Conservation (phyloP, 1,284 basidiomycete genomes). For the Athelia psychrophila region DNA sequence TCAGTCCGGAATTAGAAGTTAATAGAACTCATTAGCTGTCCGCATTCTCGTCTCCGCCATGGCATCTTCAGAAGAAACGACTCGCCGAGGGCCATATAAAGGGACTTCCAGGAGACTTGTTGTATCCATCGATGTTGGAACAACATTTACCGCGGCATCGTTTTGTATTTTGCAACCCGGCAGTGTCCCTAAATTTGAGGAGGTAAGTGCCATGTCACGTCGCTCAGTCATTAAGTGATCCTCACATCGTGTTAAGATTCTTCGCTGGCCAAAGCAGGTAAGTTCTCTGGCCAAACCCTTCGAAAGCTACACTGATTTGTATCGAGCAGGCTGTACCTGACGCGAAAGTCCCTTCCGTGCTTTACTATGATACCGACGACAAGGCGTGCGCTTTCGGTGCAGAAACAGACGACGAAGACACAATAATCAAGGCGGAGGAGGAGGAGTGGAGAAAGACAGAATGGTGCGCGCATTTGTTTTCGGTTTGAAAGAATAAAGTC, state of each 20-base stretch:
- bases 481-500: not conserved
- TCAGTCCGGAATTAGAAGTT: too few relatives aligned
- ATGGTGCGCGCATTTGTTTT: slow-evolving; percentile 4
- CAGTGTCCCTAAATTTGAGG: slow-evolving; percentile 9
- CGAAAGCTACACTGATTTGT: too few relatives aligned
- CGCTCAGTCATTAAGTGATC: not conserved
- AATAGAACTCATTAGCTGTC: too few relatives aligned
- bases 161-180: slow-evolving; percentile 13
- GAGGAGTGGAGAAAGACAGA: slow-evolving; percentile 3
- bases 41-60: too few relatives aligned
- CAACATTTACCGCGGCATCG: slow-evolving; percentile 20
- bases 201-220: not conserved
- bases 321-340: slow-evolving; percentile 5
- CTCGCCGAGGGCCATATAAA: not conserved
- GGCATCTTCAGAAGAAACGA: too few relatives aligned
- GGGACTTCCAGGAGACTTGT: slow-evolving; percentile 5
- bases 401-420: slow-evolving; percentile 17
- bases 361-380: slow-evolving; percentile 17
- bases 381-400: slow-evolving; percentile 14
- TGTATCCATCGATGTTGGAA: slow-evolving; percentile 18
- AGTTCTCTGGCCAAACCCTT: too few relatives aligned
- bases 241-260: not conserved
- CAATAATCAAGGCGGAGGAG: slow-evolving; percentile 2
- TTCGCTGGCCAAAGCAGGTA: slow-evolving; percentile 5
- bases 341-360: slow-evolving; percentile 19